Conservation (phyloP, 2,329 filamentous ascomycete genomes). For the Cladosporium cucumerinum region DNA sequence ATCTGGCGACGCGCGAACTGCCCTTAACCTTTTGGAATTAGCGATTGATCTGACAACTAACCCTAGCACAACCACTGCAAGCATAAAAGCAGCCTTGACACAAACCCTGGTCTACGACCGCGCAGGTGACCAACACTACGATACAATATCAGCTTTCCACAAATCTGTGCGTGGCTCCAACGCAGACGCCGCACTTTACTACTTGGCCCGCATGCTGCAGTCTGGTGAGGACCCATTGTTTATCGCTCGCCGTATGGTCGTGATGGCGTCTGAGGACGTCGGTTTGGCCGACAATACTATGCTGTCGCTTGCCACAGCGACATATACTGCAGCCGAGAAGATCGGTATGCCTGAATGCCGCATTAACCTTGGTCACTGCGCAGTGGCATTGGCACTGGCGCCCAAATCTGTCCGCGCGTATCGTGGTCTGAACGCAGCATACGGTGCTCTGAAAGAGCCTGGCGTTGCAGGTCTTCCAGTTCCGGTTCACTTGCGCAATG, state of each 20-base stretch:
- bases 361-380: conserved; percentile 84
- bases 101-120: conserved; percentile 94
- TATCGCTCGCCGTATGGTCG: conserved; percentile 86
- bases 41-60: conserved; percentile 72
- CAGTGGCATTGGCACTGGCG: conserved; percentile 74
- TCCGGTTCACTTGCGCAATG: conserved; percentile 84
- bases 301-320: conserved; percentile 76
- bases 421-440: conserved; percentile 74
- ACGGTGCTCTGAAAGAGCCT: conserved; percentile 74
- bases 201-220: conserved; percentile 91
- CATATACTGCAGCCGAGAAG: conserved; percentile 85
- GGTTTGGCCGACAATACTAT: conserved; percentile 84
- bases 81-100: conserved; percentile 78
- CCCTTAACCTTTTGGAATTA: conserved; percentile 86
- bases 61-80: conserved; percentile 65
- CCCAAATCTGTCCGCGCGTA: conserved; percentile 88
- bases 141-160: conserved; percentile 95
- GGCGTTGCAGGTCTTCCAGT: conserved; percentile 78
- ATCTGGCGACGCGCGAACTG: conserved; percentile 89
- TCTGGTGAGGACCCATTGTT: conserved; percentile 92
- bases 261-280: conserved; percentile 91
- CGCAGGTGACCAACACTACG: conserved; percentile 93
- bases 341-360: conserved; percentile 93
- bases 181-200: conserved; percentile 86
- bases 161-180: conserved; percentile 89